Evolutionary conservation across 768 basidiomycete genomes (phyloP), one percentile per base, ranked within the genome.

Genomic region (Auricularia sp.): DNA sequence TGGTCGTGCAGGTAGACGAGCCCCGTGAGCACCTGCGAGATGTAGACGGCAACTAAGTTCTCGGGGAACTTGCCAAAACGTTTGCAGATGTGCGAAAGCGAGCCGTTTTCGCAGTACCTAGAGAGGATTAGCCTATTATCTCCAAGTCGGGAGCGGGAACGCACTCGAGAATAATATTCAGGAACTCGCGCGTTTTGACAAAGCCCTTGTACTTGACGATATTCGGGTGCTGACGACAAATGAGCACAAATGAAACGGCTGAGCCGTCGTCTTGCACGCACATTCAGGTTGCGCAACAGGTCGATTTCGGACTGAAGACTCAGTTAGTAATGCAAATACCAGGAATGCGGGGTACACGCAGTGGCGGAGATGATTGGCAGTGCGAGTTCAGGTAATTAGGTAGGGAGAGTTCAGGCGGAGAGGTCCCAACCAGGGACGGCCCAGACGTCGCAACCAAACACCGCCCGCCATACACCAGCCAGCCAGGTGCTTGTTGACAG

Each of bases 141-240:
- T 87, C 63, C 72, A 94, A 39, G 24, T 24, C 24, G 24, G 24
- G 1, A 24, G 24, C 24, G 13, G 37, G 2, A 39, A 39, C 37
- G 6, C 37, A 39, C 88, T 98, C 97, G 59, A 99, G 83, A 70
- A 99, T 93, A 76, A 99, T 99, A 75, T 96, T 96, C 66, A 99
- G 80, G 74, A 87, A 94, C 71, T 97, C 92, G 64, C 87, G 85
- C 62, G 94, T 95, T 78, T 94, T 94, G 73, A 94, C 92, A 71
- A 96, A 98, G 13, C 97, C 97, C 72, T 96, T 95, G 79, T 99
- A 99, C 77, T 99, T 96, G 73, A 98, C 97, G 73, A 99, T 98
- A 74, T 98, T 98, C 51, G 88, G 81, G 73, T 98, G 94, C 94
- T 96, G 75, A 36, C 1, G 29, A 24, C 21, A 3, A 44, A 59